These are phyloP conservation scores for Diaporthe sp. DNA, from an alignment of 2,329 filamentous ascomycete genomes.

Conservation along the genomic window DNA sequence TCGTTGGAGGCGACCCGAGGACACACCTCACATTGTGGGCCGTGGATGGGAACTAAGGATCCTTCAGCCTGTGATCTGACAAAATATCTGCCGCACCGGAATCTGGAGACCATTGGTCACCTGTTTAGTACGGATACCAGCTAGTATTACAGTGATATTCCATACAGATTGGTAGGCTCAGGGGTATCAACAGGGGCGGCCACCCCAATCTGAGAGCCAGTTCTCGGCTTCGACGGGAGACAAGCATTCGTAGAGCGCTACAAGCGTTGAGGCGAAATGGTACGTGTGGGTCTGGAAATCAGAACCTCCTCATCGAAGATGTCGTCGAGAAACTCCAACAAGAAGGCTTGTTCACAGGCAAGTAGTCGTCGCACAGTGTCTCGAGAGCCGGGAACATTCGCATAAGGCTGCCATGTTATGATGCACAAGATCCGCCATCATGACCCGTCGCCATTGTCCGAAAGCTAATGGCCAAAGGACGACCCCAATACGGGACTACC, in stretches of 20 bases:
- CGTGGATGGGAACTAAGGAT: background rate
- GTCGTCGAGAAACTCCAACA: background rate
- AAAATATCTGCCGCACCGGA: background rate
- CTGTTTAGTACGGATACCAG: conserved; percentile 27
- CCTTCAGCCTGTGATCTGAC: background rate
- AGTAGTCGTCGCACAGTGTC: background rate
- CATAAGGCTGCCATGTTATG: conserved; percentile 11
- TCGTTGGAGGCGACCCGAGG: background rate
- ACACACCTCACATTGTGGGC: conserved; percentile 10
- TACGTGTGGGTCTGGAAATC: background rate
- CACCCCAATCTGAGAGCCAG: background rate
- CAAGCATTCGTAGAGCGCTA: background rate
- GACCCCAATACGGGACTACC: conserved; percentile 73
- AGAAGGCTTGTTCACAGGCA: conserved; percentile 5
- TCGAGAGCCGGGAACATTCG: conserved; percentile 1
- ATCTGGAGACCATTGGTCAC: background rate
- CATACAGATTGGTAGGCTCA: conserved; percentile 33
- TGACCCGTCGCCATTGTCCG: background rate
- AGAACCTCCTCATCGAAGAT: background rate
- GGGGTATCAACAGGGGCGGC: conserved; percentile 4
- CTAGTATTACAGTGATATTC: conserved; percentile 36
- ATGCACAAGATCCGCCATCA: conserved; percentile 40
- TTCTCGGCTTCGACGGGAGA: background rate
- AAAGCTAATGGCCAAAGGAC: conserved; percentile 48
- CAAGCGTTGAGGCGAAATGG: background rate